Conservation (phyloP, 139 green algal genomes). For the Chlamydomonas incerta region DNA sequence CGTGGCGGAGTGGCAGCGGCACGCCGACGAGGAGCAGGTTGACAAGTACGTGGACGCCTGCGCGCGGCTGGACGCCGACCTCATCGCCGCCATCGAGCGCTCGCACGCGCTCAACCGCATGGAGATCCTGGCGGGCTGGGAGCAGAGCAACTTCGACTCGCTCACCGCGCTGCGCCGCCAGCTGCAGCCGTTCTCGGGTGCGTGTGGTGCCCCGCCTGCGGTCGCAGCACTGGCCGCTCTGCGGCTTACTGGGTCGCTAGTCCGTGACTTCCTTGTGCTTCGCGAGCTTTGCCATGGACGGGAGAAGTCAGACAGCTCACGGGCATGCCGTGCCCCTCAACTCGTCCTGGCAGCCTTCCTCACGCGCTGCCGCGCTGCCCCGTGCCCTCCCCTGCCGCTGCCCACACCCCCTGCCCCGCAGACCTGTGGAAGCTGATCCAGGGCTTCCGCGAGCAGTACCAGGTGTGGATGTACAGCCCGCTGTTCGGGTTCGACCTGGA, state of each 20-base stretch:
- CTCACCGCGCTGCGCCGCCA: conserved; percentile 30
- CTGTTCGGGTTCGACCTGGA: conserved; percentile 54
- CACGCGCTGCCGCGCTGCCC: too few species aligned
- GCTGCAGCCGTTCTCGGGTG: conserved; percentile 43
- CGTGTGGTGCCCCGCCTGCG: too few species aligned
- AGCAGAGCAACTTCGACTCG: conserved; percentile 38
- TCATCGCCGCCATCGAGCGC: conserved; percentile 26
- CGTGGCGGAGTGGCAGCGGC: conserved; percentile 11
- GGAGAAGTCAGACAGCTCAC: too few species aligned
- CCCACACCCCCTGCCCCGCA: background rate
- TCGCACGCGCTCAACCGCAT: conserved; percentile 37
- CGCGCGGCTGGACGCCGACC: conserved; percentile 10
- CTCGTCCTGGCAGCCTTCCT: too few species aligned
- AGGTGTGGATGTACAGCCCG: conserved; percentile 57
- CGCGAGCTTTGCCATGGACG: too few species aligned
- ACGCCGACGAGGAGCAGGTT: conserved; percentile 17
- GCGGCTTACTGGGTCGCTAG: too few species aligned
- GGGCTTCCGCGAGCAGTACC: conserved; percentile 49
- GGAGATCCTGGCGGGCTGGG: conserved; percentile 47
- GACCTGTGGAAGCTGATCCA: conserved; percentile 57
- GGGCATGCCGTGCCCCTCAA: too few species aligned
- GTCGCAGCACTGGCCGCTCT: too few species aligned
- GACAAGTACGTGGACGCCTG: conserved; percentile 39
- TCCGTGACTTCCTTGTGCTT: too few species aligned
- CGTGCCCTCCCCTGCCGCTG: too few species aligned